Percentiles rank a stretch among this genome's conserved stretches.
phyloP scores from a whole-genome alignment of 2,329 filamentous ascomycete species.

The Cladophialophora bantiana region DNA sequence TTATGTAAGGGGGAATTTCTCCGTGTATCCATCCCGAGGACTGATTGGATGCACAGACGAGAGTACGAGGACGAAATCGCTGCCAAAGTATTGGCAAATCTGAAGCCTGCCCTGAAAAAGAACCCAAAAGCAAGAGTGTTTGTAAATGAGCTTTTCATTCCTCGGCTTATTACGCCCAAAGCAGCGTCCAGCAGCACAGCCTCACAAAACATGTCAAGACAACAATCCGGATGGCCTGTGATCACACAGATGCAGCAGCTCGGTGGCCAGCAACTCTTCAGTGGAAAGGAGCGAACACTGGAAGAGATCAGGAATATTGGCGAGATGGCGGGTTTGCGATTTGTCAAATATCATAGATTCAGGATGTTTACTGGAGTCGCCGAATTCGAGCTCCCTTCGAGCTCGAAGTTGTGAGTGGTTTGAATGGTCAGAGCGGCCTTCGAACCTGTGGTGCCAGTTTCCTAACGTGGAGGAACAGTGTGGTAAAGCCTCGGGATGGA shows the following conservation, averaged over 20 bases:
- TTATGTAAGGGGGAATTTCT: slow-evolving; percentile 5
- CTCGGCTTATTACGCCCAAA: too few relatives aligned
- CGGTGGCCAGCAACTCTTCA: slow-evolving; percentile 15
- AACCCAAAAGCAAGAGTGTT: too few relatives aligned
- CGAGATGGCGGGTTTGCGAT: slow-evolving; percentile 14
- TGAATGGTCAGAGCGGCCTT: too few relatives aligned
- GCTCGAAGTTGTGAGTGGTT: slow-evolving; percentile 10
- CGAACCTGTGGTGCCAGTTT: too few relatives aligned
- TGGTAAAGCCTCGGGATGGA: too few relatives aligned
- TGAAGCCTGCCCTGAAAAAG: too few relatives aligned
- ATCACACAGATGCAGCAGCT: slow-evolving; percentile 18
- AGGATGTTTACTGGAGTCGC: slow-evolving; percentile 19
- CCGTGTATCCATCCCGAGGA: too few relatives aligned
- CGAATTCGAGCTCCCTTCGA: slow-evolving; percentile 14
- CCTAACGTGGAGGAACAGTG: too few relatives aligned
- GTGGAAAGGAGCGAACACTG: slow-evolving; percentile 16
- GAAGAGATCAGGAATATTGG: slow-evolving; percentile 21
- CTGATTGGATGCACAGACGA: too few relatives aligned
- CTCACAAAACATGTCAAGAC: slow-evolving; percentile 6
- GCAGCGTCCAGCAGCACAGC: not conserved
- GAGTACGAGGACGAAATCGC: too few relatives aligned
- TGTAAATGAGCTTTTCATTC: too few relatives aligned
- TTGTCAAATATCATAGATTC: slow-evolving; percentile 22
- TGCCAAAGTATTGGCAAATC: too few relatives aligned
- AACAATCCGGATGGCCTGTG: slow-evolving; percentile 18